A percentile compares a stretch with the other conserved stretches of the same genome.
Evolutionary conservation across 2,329 filamentous ascomycete genomes (phyloP).

Genomic region (Fusarium sp.): DNA sequence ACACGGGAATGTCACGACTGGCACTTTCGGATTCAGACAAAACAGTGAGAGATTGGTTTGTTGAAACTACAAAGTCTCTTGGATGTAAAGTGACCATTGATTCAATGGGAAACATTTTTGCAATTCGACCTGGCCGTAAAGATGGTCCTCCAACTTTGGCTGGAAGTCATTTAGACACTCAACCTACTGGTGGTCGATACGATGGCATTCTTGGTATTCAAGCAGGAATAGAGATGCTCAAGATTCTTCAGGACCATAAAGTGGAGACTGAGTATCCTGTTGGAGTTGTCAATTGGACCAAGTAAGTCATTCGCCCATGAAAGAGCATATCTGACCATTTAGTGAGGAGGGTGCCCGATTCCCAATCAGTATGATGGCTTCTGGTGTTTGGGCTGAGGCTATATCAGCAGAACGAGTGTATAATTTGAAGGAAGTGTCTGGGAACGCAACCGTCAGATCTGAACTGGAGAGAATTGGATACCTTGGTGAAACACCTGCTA

Average conservation of each 20-base stretch:
- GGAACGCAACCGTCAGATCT: slow-evolving; percentile 44
- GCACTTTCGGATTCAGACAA: slow-evolving; percentile 79
- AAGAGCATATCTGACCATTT: slow-evolving; percentile 5
- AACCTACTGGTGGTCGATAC: slow-evolving; percentile 75
- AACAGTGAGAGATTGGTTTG: slow-evolving; percentile 80
- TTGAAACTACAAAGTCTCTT: slow-evolving; percentile 69
- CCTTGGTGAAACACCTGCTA: slow-evolving; percentile 62
- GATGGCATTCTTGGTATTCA: slow-evolving; percentile 82
- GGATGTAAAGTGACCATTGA: slow-evolving; percentile 78
- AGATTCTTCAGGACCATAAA: slow-evolving; percentile 73
- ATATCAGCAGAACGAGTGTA: slow-evolving; percentile 73
- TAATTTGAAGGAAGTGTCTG: slow-evolving; percentile 69
- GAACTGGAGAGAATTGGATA: slow-evolving; percentile 79
- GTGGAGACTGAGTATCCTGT: slow-evolving; percentile 78
- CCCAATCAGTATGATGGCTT: slow-evolving; percentile 78
- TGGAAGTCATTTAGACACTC: slow-evolving; percentile 77
- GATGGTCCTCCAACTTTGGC: slow-evolving; percentile 74
- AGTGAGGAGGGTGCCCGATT: slow-evolving; percentile 87
- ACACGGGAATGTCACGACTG: slow-evolving; percentile 83
- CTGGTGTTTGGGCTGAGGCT: slow-evolving; percentile 80
- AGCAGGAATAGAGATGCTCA: slow-evolving; percentile 79
- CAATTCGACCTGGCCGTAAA: slow-evolving; percentile 72
- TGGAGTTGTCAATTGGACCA: slow-evolving; percentile 84
- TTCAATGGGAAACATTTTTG: slow-evolving; percentile 85
- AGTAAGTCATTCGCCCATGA: slow-evolving; percentile 53